Evolutionary conservation across 257 asterid species (phyloP).

Genomic region (Scutellaria barbata): DNA sequence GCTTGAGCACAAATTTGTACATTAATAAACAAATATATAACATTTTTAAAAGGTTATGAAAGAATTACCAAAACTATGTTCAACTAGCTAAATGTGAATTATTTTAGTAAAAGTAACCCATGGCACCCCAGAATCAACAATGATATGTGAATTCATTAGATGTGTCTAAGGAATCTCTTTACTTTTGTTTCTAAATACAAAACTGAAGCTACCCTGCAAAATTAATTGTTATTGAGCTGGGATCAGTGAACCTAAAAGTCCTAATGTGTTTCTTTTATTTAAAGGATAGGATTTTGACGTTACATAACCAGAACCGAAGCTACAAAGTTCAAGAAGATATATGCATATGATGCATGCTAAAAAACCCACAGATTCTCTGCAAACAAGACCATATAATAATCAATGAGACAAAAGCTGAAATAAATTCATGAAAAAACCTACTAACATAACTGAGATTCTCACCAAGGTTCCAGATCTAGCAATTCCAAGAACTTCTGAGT

Average conservation of each 20-base stretch:
- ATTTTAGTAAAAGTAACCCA: neutral
- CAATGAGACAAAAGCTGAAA: neutral
- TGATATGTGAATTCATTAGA: neutral
- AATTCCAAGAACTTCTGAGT: conserved; percentile 70
- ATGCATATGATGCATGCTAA: neutral
- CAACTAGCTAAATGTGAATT: neutral
- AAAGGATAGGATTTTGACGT: neutral
- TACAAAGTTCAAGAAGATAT: neutral
- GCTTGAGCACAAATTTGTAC: conserved; percentile 1
- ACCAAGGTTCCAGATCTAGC: conserved; percentile 91
- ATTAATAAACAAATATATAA: conserved; percentile 15
- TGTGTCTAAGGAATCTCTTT: neutral
- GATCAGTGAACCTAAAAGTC: no score
- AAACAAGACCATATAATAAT: conserved; percentile 12
- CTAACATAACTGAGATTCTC: conserved; percentile 38
- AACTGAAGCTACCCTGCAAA: neutral
- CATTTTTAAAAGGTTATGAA: neutral
- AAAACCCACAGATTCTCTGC: neutral
- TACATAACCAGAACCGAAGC: neutral
- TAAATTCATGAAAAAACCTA: conserved; percentile 24
- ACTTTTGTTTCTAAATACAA: neutral
- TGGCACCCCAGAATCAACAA: neutral
- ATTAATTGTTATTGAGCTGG: neutral
- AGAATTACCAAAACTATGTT: conserved; percentile 15
- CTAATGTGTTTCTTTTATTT: neutral